Conservation (phyloP, 83 land plant species). For the Thuja plicata region DNA sequence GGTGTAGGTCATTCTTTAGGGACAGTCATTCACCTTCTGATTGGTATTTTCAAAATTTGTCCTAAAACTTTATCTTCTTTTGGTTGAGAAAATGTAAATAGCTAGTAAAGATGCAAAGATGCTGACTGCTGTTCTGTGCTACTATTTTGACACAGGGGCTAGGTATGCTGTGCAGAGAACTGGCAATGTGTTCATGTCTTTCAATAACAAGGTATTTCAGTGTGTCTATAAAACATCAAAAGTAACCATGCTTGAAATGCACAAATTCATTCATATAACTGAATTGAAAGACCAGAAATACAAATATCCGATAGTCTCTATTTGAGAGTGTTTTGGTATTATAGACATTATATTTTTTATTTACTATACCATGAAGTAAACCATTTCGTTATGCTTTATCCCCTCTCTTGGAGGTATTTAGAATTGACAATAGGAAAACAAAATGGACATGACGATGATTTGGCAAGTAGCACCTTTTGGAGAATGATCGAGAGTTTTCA, state of each 20-base stretch:
- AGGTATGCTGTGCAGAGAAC: slow-evolving; percentile 89
- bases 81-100: not conserved
- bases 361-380: not conserved
- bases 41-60: slow-evolving; percentile 48
- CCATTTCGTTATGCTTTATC: not conserved
- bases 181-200: slow-evolving; percentile 90
- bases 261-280: not conserved
- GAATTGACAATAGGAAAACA: not conserved
- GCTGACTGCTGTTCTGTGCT: not conserved
- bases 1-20: slow-evolving; percentile 98
- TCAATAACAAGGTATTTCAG: slow-evolving; percentile 88
- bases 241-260: not conserved
- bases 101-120: slow-evolving; percentile 5
- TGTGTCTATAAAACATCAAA: not conserved
- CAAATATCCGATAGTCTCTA: not conserved
- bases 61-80: not conserved
- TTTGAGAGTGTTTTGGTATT: not conserved
- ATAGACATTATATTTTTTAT: not conserved
- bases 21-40: slow-evolving; percentile 85
- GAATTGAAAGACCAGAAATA: not conserved
- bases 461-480: not conserved
- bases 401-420: not conserved
- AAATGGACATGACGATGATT: not conserved
- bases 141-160: slow-evolving; percentile 62
- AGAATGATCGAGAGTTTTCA: not conserved